phyloP scores from a whole-genome alignment of 1,284 basidiomycete genomes.

The Apiotrichum gracile region DNA sequence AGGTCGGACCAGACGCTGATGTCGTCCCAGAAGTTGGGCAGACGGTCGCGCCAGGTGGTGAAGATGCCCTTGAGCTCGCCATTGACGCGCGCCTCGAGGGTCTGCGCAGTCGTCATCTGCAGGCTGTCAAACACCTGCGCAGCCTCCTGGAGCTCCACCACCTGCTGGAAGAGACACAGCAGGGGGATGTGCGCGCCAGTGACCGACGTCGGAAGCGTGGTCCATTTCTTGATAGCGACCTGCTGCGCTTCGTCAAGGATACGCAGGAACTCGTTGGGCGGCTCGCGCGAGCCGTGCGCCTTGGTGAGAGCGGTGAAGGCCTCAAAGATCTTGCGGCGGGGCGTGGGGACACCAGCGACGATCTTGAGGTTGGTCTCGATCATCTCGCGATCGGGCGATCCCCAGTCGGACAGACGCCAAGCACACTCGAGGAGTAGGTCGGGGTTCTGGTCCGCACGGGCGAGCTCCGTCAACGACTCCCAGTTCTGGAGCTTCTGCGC shows the following conservation, averaged over 20 bases:
- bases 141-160: constrained; percentile 95
- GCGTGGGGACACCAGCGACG: constrained; percentile 80
- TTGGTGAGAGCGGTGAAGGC: constrained; percentile 79
- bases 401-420: constrained; percentile 93
- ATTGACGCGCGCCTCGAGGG: constrained; percentile 84
- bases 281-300: constrained; percentile 48
- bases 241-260: constrained; percentile 97
- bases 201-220: constrained; percentile 74
- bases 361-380: constrained; percentile 80
- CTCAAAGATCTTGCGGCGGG: constrained; percentile 90
- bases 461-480: constrained; percentile 92
- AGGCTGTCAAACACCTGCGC: constrained; percentile 90
- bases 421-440: constrained; percentile 92
- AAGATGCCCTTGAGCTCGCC: constrained; percentile 93
- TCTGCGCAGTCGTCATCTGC: constrained; percentile 76
- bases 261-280: constrained; percentile 64
- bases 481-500: constrained; percentile 97
- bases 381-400: constrained; percentile 57
- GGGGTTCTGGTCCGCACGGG: constrained; percentile 81
- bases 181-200: constrained; percentile 90
- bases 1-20: constrained; percentile 99
- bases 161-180: constrained; percentile 97
- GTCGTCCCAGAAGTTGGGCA: constrained; percentile 95
- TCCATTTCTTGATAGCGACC: constrained; percentile 92
- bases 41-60: constrained; percentile 92